phyloP scores from a whole-genome alignment of 306 rosid species.

The Luffa aegyptiaca region DNA sequence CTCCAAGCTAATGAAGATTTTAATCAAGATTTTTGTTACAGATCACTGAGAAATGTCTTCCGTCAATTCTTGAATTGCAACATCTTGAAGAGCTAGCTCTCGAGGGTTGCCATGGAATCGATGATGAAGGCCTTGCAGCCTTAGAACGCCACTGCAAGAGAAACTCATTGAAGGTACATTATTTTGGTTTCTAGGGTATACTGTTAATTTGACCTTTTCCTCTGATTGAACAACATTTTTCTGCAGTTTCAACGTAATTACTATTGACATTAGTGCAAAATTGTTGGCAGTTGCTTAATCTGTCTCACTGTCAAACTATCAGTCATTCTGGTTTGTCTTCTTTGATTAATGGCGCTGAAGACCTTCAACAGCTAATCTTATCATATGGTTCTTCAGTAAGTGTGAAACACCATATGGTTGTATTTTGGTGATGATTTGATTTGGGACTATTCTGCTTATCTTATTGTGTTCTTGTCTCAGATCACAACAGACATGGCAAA shows the following conservation, averaged over 20 bases:
- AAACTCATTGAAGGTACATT: slow-evolving; percentile 29
- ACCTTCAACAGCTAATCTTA: slow-evolving; percentile 44
- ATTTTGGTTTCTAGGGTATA: not conserved
- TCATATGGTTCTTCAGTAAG: slow-evolving; percentile 51
- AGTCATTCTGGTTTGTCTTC: slow-evolving; percentile 50
- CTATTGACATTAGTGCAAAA: not conserved
- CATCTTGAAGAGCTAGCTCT: slow-evolving; percentile 37
- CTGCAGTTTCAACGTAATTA: not conserved
- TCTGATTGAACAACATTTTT: not conserved
- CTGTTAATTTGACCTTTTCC: not conserved
- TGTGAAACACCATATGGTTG: slow-evolving; percentile 4
- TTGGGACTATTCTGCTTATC: not conserved
- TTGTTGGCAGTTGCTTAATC: slow-evolving; percentile 38
- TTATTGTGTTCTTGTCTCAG: slow-evolving; percentile 20
- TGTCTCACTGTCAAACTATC: slow-evolving; percentile 48
- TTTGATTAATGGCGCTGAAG: slow-evolving; percentile 39
- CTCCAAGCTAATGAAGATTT: not conserved
- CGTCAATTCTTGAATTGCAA: slow-evolving; percentile 21
- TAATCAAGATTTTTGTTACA: not conserved
- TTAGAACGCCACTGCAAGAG: slow-evolving; percentile 9
- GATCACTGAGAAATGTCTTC: slow-evolving; percentile 43
- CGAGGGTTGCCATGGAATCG: slow-evolving; percentile 43
- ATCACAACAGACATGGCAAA: slow-evolving; percentile 43
- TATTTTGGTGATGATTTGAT: not conserved
- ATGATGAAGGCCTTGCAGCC: slow-evolving; percentile 28